These are phyloP conservation scores for Royoungia palumana DNA, from an alignment of 768 basidiomycete genomes.

Conservation along the genomic window DNA sequence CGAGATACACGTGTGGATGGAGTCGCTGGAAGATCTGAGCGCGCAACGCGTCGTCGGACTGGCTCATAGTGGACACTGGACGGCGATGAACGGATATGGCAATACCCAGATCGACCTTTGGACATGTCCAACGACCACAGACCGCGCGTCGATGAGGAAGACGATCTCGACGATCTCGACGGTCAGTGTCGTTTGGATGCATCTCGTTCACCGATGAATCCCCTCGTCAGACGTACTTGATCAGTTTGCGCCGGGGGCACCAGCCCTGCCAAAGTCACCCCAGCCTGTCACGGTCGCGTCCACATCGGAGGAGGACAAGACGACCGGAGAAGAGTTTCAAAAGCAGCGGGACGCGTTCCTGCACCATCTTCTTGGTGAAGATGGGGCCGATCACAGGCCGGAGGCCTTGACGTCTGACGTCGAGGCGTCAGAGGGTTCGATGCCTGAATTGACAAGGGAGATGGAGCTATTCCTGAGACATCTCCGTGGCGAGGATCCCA, in stretches of 20 bases:
- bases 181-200: conserved; percentile 28
- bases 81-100: neutral
- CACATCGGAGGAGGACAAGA: conserved; percentile 17
- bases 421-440: too few relatives aligned
- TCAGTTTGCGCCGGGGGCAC: conserved; percentile 36
- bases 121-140: conserved; percentile 12
- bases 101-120: neutral
- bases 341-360: too few relatives aligned
- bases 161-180: conserved; percentile 41
- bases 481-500: neutral
- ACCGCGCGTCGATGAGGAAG: conserved; percentile 33
- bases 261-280: conserved; percentile 13
- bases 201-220: conserved; percentile 5
- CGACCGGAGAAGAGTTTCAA: too few relatives aligned
- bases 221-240: conserved; percentile 44
- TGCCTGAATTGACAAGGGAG: too few relatives aligned
- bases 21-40: conserved; percentile 74
- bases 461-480: too few relatives aligned
- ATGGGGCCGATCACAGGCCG: too few relatives aligned
- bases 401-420: too few relatives aligned
- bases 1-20: conserved; percentile 85
- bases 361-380: too few relatives aligned
- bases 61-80: conserved; percentile 16
- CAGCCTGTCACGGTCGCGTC: conserved; percentile 15
- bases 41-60: conserved; percentile 22